Base-by-base conservation (phyloP, 441 rosid genomes). In the Adansonia madagascariensis region DNA sequence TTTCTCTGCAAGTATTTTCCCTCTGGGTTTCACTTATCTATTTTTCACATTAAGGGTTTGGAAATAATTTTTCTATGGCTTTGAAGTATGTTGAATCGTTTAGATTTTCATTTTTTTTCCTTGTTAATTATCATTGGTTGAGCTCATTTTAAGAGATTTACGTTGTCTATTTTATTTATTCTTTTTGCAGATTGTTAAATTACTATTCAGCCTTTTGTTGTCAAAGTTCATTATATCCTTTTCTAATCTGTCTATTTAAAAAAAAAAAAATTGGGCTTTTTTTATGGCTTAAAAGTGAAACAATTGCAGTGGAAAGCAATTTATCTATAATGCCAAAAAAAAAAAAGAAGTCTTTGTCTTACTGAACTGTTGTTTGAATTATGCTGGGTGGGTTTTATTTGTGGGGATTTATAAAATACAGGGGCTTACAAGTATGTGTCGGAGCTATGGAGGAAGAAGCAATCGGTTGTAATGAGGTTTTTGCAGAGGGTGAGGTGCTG, bases 371-470 rank as follows among this genome's bases (percentile, higher is more conserved):
- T 24, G 27, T 24, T 24, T 24, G 27, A 24, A 24, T 24, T 24
- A 24, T 24, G 27, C 27, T 24, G 27, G 27, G 27, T 24, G 27
- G 27, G n/a, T 64, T n/a, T n/a, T n/a, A 1, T 41, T 41, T 17
- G 0, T 2, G 27, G 24, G 1, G 8, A 31, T 75, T 63, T 72
- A 12, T 24, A 24, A 24, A 73, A 35, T 73, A 46, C 57, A 89
- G 92, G 91, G 75, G 91, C 91, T 27, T 89, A 89, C 85, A 88
- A 73, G 85, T 89, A 88, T 74, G 88, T 89, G 6, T 89, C 92
- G 9, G 92, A 88, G 86, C 84, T 89, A 83, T 88, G 91, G 92
- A 85, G 91, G 80, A 89, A 86, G 91, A 89, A 89, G 82, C 91
- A 89, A 56, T 89, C 91, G 6, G 93, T 88, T 80, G 93, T 89